A percentile compares a stretch with the other conserved stretches of the same genome.
These are phyloP conservation scores for Vitis riparia DNA, from an alignment of 164 flowering plant species.

Conservation along the genomic window DNA sequence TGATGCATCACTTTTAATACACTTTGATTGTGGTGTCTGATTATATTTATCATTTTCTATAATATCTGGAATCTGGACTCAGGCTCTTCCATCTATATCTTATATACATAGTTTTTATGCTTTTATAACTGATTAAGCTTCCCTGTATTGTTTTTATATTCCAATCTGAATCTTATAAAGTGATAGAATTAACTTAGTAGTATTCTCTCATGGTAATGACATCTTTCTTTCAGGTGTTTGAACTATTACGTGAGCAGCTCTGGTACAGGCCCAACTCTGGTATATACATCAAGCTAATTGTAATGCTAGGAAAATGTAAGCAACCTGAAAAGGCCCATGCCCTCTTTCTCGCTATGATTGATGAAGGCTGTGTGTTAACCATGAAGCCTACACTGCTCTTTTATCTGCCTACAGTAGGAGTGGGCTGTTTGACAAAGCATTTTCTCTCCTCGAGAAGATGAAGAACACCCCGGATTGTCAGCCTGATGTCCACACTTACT, in stretches of 20 bases:
- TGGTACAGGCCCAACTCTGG: constrained; percentile 88
- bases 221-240: constrained; percentile 71
- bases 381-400: constrained; percentile 85
- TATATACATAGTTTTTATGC: no score
- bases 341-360: constrained; percentile 77
- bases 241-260: constrained; percentile 79
- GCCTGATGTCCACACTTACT: constrained; percentile 86
- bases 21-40: no score
- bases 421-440: constrained; percentile 70
- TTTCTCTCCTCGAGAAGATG: constrained; percentile 74
- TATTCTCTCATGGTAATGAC: neutral
- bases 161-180: no score
- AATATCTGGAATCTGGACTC: no score
- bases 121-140: no score
- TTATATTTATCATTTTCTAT: no score
- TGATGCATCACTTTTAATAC: no score
- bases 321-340: constrained; percentile 78
- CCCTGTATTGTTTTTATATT: no score
- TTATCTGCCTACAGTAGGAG: constrained; percentile 89
- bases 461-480: constrained; percentile 59
- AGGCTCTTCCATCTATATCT: no score
- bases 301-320: constrained; percentile 98
- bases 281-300: constrained; percentile 79
- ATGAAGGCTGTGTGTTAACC: constrained; percentile 75
- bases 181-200: no score